Evolutionary conservation across 352 stramenopile species (phyloP), one percentile per base, ranked within the genome.

Genomic region (Phytophthora syringae): DNA sequence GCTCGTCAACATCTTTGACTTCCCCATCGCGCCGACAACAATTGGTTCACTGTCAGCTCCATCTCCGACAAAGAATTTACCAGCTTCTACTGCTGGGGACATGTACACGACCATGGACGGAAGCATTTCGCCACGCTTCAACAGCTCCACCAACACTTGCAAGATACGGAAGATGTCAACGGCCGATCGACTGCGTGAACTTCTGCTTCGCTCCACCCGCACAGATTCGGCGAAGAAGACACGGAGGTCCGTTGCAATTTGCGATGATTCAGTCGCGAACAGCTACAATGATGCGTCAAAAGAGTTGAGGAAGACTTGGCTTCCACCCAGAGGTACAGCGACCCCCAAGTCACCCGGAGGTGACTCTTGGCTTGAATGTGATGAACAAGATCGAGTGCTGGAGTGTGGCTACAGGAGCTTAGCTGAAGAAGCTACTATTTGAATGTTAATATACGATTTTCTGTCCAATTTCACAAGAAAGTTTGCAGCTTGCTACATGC

Each of bases 1-100:
- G 39, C 40, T 87, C 16, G 72, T 85, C 34, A 74, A 84, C 42
- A 64, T 76, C 27, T 74, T 74, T 53, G 65, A 74, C 60, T 86
- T 86, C 45, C 70, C 72, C 37, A 66, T 86, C 43, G 22, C 34
- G 10, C 49, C 43, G 7, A 51, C 11, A 44, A 5, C 37, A 45
- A 3, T 24, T 18, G 16, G 7, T n/a, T 50, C 22, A 30, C 30
- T 52, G 30, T 18, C 56, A 15, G 15, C 13, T 32, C 3, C 47
- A 28, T 49, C n/a, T 9, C 21, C 40, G 11, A 50, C 16, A 45
- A 57, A 25, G 21, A 66, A 71, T 28, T 22, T 34, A 21, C 22
- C 49, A n/a, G 24, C 60, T 40, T 40, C 40, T 1, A 56, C 34
- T 16, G 7, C 44, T 37, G 34, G 6, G 32, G 45, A 67, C 20